These are phyloP conservation scores for Talaromyces sp. DNA, from an alignment of 2,329 filamentous ascomycete species.

Conservation along the genomic window DNA sequence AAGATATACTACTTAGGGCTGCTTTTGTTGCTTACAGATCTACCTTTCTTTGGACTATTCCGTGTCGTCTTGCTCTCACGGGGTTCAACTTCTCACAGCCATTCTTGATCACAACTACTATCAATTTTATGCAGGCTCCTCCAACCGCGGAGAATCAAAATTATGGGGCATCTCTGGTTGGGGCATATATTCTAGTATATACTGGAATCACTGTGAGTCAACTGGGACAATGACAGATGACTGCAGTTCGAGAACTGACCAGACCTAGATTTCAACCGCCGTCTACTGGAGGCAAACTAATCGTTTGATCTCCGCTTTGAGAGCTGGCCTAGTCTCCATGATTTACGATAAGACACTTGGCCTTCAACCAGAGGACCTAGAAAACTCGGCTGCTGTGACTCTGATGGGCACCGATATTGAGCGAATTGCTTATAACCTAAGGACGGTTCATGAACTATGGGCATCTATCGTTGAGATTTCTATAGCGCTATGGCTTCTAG, in stretches of 20 bases:
- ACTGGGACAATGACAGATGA: conserved; percentile 22
- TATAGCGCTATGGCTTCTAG: conserved; percentile 1
- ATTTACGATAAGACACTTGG: conserved; percentile 43
- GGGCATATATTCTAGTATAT: conserved; percentile 39
- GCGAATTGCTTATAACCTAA: conserved; percentile 34
- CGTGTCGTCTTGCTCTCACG: conserved; percentile 25
- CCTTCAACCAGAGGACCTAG: conserved; percentile 24
- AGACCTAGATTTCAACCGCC: background rate
- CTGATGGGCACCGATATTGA: conserved; percentile 44
- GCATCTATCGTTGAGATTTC: conserved; percentile 14
- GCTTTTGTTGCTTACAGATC: background rate
- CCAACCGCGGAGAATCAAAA: background rate
- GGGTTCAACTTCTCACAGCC: conserved; percentile 33
- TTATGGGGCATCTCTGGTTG: conserved; percentile 37
- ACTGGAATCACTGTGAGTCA: conserved; percentile 33
- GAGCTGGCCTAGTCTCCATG: conserved; percentile 41
- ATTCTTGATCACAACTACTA: conserved; percentile 29
- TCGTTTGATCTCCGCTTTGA: conserved; percentile 29
- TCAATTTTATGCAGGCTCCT: background rate
- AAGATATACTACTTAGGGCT: background rate
- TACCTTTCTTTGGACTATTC: background rate
- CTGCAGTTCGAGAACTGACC: background rate
- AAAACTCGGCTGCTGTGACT: conserved; percentile 31
- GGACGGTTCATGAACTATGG: conserved; percentile 40
- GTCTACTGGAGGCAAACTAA: background rate